Conservation (phyloP, 805 yeast genomes). For the Pichia rugopelliculosa region DNA sequence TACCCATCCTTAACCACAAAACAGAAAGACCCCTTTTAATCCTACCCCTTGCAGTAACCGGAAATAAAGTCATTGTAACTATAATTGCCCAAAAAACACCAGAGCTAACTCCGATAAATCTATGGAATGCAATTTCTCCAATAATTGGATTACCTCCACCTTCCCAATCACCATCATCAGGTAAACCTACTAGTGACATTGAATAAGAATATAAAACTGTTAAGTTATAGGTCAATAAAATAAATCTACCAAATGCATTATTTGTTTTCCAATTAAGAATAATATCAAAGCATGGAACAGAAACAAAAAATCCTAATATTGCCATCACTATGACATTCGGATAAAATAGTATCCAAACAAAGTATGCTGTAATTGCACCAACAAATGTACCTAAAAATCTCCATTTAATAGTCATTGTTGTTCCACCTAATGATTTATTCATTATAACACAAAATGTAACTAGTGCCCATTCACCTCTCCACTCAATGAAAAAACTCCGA, state of each 20-base stretch:
- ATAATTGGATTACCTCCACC: conserved; percentile 66
- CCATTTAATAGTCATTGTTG: conserved; percentile 71
- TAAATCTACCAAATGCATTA: conserved; percentile 61
- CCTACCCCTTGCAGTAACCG: conserved; percentile 68
- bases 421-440: conserved; percentile 81
- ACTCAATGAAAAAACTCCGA: conserved; percentile 44
- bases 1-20: conserved; percentile 74
- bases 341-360: conserved; percentile 50
- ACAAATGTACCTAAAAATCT: conserved; percentile 65
- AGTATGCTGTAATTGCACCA: conserved; percentile 59
- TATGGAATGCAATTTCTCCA: conserved; percentile 67
- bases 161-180: conserved; percentile 53
- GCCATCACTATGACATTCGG: conserved; percentile 50
- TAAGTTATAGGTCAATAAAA: conserved; percentile 67
- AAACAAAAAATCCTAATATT: conserved; percentile 37
- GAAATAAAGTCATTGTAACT: conserved; percentile 59
- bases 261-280: conserved; percentile 60
- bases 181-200: conserved; percentile 38
- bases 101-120: conserved; percentile 61
- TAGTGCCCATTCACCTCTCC: conserved; percentile 82
- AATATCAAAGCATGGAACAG: conserved; percentile 46
- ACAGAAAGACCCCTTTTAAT: conserved; percentile 57
- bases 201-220: conserved; percentile 73
- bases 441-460: conserved; percentile 78
- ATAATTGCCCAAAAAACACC: conserved; percentile 75